phyloP scores from a whole-genome alignment of 371 early-diverging fungal genomes.

The Syncephalis plumigaleata region DNA sequence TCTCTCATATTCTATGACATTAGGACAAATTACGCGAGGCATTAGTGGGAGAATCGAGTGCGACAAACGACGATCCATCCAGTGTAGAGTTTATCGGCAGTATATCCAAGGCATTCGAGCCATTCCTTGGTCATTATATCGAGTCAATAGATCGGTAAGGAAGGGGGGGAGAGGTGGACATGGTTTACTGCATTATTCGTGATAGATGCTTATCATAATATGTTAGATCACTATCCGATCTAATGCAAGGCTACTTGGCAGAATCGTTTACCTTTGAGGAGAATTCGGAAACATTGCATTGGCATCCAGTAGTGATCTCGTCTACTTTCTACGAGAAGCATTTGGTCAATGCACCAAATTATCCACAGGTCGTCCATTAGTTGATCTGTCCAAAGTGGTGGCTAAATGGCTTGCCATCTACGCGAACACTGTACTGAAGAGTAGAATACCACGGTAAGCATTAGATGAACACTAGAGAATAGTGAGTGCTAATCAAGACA shows the following conservation, averaged over 20 bases:
- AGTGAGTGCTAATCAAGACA: too few relatives aligned
- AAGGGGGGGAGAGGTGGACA: neutral
- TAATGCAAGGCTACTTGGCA: slow-evolving; percentile 32
- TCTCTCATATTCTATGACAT: neutral
- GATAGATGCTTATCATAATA: too few relatives aligned
- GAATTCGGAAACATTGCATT: slow-evolving; percentile 37
- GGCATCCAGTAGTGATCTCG: slow-evolving; percentile 76
- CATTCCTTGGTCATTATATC: slow-evolving; percentile 66
- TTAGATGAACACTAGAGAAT: too few relatives aligned
- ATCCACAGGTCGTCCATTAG: slow-evolving; percentile 67
- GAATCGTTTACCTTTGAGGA: slow-evolving; percentile 34
- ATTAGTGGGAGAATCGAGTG: slow-evolving; percentile 3
- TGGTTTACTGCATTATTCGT: neutral
- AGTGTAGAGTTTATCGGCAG: slow-evolving; percentile 36
- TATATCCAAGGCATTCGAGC: slow-evolving; percentile 75
- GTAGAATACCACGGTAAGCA: slow-evolving; percentile 37
- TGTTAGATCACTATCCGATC: slow-evolving; percentile 26
- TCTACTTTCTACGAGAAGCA: slow-evolving; percentile 75
- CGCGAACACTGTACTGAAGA: slow-evolving; percentile 40
- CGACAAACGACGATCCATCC: slow-evolving; percentile 8
- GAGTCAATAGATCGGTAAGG: slow-evolving; percentile 10
- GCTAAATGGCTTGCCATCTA: slow-evolving; percentile 61
- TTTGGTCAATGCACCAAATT: slow-evolving; percentile 66
- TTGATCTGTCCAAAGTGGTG: slow-evolving; percentile 54
- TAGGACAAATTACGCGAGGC: neutral